A percentile compares a stretch with the other conserved stretches of the same genome.
Evolutionary conservation across 2,329 filamentous ascomycete genomes (phyloP).

Genomic region (Hymenoscyphus fraxineus): DNA sequence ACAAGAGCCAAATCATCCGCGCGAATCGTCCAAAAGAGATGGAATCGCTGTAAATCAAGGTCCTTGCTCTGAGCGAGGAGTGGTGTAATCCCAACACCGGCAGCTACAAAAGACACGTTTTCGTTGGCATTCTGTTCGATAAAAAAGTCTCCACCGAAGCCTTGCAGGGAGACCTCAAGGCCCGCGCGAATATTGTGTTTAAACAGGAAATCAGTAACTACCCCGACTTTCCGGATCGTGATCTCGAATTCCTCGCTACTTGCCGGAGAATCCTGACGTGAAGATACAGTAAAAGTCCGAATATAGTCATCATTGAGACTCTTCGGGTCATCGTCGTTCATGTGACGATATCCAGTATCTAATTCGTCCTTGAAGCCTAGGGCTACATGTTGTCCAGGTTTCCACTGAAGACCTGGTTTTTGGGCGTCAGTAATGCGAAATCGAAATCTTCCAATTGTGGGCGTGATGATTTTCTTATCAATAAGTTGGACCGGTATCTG

Average conservation of each 20-base stretch:
- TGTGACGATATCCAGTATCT: constrained; percentile 73
- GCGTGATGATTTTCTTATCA: constrained; percentile 57
- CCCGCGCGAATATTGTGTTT: constrained; percentile 48
- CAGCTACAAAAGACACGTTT: constrained; percentile 61
- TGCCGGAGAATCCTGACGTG: constrained; percentile 16
- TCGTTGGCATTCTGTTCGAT: constrained; percentile 36
- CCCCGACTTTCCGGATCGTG: constrained; percentile 65
- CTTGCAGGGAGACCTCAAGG: constrained; percentile 64
- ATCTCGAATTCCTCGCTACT: constrained; percentile 55
- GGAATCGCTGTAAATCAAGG: constrained; percentile 46
- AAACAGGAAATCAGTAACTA: constrained; percentile 64
- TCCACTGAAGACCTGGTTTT: constrained; percentile 44
- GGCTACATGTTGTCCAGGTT: constrained; percentile 72
- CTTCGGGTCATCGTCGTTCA: constrained; percentile 75
- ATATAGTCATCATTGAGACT: constrained; percentile 82
- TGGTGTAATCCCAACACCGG: constrained; percentile 80
- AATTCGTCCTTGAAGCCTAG: constrained; percentile 68
- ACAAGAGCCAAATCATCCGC: constrained; percentile 60
- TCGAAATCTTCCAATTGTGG: constrained; percentile 62
- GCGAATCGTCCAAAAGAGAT: constrained; percentile 65
- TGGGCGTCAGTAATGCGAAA: constrained; percentile 45
- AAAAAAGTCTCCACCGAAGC: constrained; percentile 66
- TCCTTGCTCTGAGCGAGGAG: constrained; percentile 64
- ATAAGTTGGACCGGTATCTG: constrained; percentile 50
- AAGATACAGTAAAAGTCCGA: constrained; percentile 78